Percentiles rank a stretch among this genome's conserved stretches.
phyloP scores from a whole-genome alignment of 2,329 filamentous ascomycete genomes.

The Colletotrichum abscissum region DNA sequence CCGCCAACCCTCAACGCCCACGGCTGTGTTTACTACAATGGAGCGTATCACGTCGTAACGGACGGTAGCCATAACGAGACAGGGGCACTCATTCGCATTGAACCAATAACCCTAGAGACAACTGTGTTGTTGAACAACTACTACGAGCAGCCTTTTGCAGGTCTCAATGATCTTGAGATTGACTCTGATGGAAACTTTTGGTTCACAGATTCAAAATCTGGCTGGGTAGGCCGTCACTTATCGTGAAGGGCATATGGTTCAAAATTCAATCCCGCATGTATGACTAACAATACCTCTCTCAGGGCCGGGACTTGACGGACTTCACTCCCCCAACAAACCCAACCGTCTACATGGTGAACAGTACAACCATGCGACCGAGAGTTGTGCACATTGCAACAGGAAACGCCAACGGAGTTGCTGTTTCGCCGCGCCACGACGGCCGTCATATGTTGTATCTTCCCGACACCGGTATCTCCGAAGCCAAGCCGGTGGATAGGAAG shows the following conservation, averaged over 20 bases:
- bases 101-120: not conserved
- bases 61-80: constrained; percentile 1
- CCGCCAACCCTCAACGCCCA: not conserved
- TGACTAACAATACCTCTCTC: not conserved
- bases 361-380: constrained; percentile 1
- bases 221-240: not conserved
- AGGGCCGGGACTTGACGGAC: not conserved
- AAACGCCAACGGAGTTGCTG: constrained; percentile 10
- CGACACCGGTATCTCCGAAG: constrained; percentile 13
- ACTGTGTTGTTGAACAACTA: constrained; percentile 8
- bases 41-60: constrained; percentile 5
- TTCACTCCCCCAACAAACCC: not conserved
- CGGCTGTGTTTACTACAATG: constrained; percentile 7
- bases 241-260: not conserved
- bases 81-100: not conserved
- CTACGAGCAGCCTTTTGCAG: constrained; percentile 11
- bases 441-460: not conserved
- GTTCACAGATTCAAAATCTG: constrained; percentile 6
- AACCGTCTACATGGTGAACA: constrained; percentile 14
- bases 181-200: constrained; percentile 11
- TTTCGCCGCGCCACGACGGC: not conserved
- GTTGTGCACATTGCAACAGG: constrained; percentile 12
- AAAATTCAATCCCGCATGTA: not conserved
- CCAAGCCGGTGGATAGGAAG: constrained; percentile 6
- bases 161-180: constrained; percentile 10